phyloP scores from a whole-genome alignment of 768 basidiomycete species.

The Mycena floridula region DNA sequence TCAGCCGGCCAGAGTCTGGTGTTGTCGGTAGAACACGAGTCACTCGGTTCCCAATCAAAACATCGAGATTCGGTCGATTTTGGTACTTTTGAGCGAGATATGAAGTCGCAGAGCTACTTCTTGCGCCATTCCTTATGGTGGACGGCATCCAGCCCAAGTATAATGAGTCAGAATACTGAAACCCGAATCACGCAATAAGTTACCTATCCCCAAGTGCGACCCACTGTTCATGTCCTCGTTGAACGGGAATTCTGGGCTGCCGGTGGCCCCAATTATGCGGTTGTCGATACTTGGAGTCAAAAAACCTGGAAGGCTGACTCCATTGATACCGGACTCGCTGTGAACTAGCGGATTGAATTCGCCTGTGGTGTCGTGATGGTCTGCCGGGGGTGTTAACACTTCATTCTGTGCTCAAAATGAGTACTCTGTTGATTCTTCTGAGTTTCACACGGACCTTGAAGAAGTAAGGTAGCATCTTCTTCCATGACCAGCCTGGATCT shows the following conservation, averaged over 20 bases:
- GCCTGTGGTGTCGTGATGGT: neutral
- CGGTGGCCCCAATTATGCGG: neutral
- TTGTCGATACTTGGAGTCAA: slow-evolving; percentile 10
- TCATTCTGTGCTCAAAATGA: neutral
- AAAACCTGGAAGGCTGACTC: slow-evolving; percentile 1
- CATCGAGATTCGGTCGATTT: slow-evolving; percentile 11
- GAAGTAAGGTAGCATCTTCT: slow-evolving; percentile 13
- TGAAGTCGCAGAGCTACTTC: slow-evolving; percentile 12
- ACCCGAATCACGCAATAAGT: neutral
- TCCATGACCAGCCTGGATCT: slow-evolving; percentile 38
- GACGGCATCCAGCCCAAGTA: slow-evolving; percentile 6
- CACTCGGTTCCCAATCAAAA: slow-evolving; percentile 8
- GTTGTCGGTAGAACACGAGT: slow-evolving; percentile 8
- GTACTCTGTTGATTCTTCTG: neutral
- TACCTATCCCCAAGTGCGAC: neutral
- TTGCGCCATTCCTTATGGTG: slow-evolving; percentile 5
- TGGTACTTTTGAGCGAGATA: slow-evolving; percentile 10
- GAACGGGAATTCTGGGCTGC: neutral
- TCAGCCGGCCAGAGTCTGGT: too few relatives aligned
- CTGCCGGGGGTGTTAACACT: neutral
- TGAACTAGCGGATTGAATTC: neutral
- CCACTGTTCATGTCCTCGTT: slow-evolving; percentile 1
- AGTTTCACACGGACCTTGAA: neutral
- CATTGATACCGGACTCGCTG: slow-evolving; percentile 7
- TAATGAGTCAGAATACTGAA: neutral